These are phyloP conservation scores for Ceratocystis smalleyi DNA, from an alignment of 2,329 filamentous ascomycete genomes.

Conservation along the genomic window DNA sequence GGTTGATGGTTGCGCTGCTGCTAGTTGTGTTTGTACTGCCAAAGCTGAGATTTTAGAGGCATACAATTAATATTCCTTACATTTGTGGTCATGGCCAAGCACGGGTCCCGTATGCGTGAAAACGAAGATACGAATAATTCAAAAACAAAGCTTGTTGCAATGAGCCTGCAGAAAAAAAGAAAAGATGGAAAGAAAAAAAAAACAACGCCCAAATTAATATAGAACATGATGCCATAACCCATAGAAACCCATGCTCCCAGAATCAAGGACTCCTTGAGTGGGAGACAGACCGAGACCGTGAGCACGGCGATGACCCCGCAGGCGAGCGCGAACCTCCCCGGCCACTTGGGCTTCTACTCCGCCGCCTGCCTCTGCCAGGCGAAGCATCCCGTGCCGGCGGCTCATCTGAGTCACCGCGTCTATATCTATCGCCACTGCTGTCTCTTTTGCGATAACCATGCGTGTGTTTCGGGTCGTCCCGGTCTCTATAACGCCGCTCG, in stretches of 20 bases:
- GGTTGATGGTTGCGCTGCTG: constrained; percentile 61
- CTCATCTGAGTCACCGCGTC: not conserved
- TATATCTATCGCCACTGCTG: not conserved
- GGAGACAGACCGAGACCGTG: not conserved
- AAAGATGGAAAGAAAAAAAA: not conserved
- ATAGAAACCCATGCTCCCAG: not conserved
- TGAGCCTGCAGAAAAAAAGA: not conserved
- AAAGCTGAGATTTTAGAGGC: constrained; percentile 63
- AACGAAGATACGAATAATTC: not conserved
- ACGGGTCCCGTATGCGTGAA: not conserved
- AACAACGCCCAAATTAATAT: not conserved
- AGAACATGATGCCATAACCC: not conserved
- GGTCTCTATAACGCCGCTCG: constrained; percentile 13
- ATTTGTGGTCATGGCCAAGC: not conserved
- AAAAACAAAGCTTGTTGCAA: not conserved
- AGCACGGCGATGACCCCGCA: not conserved
- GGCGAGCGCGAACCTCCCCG: constrained; percentile 4
- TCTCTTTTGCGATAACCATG: not conserved
- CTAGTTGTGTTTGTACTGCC: constrained; percentile 73
- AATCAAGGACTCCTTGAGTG: constrained; percentile 8
- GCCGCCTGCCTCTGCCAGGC: not conserved
- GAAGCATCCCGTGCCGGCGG: not conserved
- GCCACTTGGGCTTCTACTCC: not conserved
- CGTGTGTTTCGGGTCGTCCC: constrained; percentile 10
- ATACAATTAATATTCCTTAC: no score